Evolutionary conservation across 768 basidiomycete genomes (phyloP), one percentile per base, ranked within the genome.

Genomic region (Panus rudis): DNA sequence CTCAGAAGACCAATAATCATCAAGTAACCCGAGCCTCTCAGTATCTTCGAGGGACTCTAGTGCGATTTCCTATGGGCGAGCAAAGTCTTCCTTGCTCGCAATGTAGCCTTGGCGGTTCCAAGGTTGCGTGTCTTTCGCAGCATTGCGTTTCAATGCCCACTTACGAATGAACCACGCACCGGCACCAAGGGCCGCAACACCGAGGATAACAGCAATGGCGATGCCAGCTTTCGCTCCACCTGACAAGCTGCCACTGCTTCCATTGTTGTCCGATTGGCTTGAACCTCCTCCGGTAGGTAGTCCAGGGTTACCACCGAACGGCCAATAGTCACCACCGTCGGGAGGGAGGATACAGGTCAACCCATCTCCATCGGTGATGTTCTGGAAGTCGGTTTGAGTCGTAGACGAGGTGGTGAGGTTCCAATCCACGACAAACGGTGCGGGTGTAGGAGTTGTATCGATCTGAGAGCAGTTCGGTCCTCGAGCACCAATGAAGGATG

Each of bases 301-400:
- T 12, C 39, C 44, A 5, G 77, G 78, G 41, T 75, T 73, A 1
- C 67, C 67, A 13, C 78, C 80, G 45, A 73, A 81, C 0, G 85
- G 85, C 85, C 85, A 87, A 53, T 70, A 83, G 57, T 78, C 71
- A 11, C 84, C 84, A 22, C 76, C 78, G 26, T 67, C 60, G 1
- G 84, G 84, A 22, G 84, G 82, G 11, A 75, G 50, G 41, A 88
- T 74, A 49, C 85, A 88, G 4, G 74, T 83, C 28, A 88, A 59
- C 22, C 68, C 68, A 48, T 81, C 67, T 8, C 70, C 81, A 54
- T 80, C 69, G 12, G 62, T 55, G 20, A 83, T 70, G 13, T 58
- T 48, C 50, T 66, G 54, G 46, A 88, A 84, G 49, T 73, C 66
- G 17, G 59, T 33, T 55, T 87, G 84, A 10, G 76, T 54, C 7